Conservation (phyloP, 2,329 filamentous ascomycete species). For the Falciphora oryzae region DNA sequence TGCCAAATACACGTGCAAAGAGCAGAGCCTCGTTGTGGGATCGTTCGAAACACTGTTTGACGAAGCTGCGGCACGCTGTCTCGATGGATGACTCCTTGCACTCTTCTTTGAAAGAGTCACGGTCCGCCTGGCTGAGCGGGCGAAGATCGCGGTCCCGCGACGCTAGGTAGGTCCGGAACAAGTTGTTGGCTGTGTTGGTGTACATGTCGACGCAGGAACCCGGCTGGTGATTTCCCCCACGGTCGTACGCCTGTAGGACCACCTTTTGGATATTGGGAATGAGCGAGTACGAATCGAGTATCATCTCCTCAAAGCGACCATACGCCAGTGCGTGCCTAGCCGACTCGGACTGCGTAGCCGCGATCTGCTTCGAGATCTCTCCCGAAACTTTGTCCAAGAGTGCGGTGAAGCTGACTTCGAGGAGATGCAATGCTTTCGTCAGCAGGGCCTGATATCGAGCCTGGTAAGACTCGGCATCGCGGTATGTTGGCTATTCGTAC, state of each 20-base stretch:
- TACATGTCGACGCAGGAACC: conserved; percentile 46
- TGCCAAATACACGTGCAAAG: conserved; percentile 49
- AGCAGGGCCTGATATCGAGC: conserved; percentile 82
- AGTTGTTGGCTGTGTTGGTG: conserved; percentile 45
- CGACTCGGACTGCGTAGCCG: conserved; percentile 50
- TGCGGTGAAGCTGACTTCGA: conserved; percentile 51
- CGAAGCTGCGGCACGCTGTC: conserved; percentile 50
- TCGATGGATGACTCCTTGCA: conserved; percentile 43
- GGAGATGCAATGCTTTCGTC: conserved; percentile 56
- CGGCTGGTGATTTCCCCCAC: conserved; percentile 39
- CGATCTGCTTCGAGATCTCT: conserved; percentile 50
- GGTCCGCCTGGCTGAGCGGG: conserved; percentile 45
- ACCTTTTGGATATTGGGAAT: conserved; percentile 51
- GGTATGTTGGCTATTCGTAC: conserved; percentile 61
- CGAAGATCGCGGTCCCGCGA: conserved; percentile 49
- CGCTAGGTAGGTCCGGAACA: conserved; percentile 48
- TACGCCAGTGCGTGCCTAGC: conserved; percentile 55
- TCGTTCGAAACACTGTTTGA: conserved; percentile 56
- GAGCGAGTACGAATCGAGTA: conserved; percentile 49
- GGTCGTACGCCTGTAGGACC: conserved; percentile 45
- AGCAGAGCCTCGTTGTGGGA: conserved; percentile 49
- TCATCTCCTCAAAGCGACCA: conserved; percentile 53
- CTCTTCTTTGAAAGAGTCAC: conserved; percentile 49
- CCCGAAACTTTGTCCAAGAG: conserved; percentile 47
- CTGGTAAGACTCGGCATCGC: conserved; percentile 81